Evolutionary conservation across 768 basidiomycete genomes (phyloP).

Genomic region (Aureoboletus auriporus): DNA sequence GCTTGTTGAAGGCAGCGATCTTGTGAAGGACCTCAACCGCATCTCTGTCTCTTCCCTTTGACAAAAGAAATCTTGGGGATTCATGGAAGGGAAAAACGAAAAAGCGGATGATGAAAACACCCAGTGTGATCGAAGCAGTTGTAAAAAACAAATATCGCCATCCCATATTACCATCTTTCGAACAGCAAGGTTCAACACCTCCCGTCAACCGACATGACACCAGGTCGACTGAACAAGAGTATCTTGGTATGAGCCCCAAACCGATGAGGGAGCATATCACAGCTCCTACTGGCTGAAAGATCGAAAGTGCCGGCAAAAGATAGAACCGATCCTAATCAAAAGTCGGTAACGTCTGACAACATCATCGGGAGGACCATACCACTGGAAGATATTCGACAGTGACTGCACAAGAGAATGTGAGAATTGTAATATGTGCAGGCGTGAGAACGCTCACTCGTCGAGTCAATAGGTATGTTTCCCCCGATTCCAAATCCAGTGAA

Average conservation of each 20-base stretch:
- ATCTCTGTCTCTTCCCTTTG: constrained; percentile 9
- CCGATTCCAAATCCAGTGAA: constrained; percentile 11
- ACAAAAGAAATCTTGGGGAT: constrained; percentile 11
- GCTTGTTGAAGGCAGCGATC: constrained; percentile 12
- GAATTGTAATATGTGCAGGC: neutral
- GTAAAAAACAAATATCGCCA: constrained; percentile 17
- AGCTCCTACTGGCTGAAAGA: constrained; percentile 4
- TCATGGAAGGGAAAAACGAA: constrained; percentile 17
- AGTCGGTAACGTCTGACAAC: neutral
- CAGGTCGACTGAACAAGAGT: constrained; percentile 9
- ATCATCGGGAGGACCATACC: neutral
- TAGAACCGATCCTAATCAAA: constrained; percentile 9
- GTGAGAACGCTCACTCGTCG: constrained; percentile 5
- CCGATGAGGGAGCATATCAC: neutral
- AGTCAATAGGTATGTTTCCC: constrained; percentile 13
- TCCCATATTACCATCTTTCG: constrained; percentile 14
- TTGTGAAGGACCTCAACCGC: constrained; percentile 16
- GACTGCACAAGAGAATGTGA: constrained; percentile 3
- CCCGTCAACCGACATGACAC: constrained; percentile 11
- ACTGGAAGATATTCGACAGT: constrained; percentile 11
- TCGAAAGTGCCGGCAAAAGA: constrained; percentile 10
- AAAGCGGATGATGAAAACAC: constrained; percentile 11
- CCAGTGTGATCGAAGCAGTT: constrained; percentile 6
- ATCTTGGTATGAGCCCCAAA: constrained; percentile 10
- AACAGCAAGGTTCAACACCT: constrained; percentile 13